Conservation (phyloP, 2,329 filamentous ascomycete species). For the Hymenoscyphus albidus region DNA sequence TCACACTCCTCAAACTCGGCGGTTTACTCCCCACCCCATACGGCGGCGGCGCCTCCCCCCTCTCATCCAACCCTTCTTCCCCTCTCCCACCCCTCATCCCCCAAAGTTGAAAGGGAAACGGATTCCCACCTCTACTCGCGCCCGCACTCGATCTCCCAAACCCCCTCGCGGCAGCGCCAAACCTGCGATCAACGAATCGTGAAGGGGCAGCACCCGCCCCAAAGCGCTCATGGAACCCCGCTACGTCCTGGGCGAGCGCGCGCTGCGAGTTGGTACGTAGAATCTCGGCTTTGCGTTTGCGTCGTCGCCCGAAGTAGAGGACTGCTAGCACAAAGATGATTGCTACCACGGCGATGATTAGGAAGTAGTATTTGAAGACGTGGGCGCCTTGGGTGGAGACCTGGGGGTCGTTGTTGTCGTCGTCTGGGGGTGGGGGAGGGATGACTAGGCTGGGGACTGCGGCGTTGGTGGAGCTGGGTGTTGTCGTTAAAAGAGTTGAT, state of each 20-base stretch:
- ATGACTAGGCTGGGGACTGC: constrained; percentile 1
- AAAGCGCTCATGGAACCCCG: constrained; percentile 20
- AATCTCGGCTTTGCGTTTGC: constrained; percentile 22
- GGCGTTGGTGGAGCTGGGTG: constrained; percentile 4
- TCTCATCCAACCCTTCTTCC: constrained; percentile 57
- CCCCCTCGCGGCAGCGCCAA: no score
- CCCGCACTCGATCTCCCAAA: no score
- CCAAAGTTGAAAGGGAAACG: no score
- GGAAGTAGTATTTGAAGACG: constrained; percentile 53
- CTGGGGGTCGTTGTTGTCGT: constrained; percentile 27
- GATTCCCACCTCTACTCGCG: no score
- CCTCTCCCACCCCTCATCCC: not conserved
- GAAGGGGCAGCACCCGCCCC: constrained; percentile 5
- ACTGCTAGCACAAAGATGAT: constrained; percentile 41
- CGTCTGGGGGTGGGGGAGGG: constrained; percentile 8
- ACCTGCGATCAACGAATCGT: not conserved
- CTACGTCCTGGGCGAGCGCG: constrained; percentile 32
- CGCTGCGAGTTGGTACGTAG: constrained; percentile 28
- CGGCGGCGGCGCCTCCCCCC: constrained; percentile 62
- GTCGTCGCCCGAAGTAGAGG: constrained; percentile 43
- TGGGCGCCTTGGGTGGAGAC: constrained; percentile 28
- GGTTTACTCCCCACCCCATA: constrained; percentile 42
- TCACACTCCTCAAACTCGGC: constrained; percentile 26
- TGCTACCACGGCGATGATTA: constrained; percentile 46
- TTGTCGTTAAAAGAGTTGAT: constrained; percentile 16